These are phyloP conservation scores for Exophiala bonariae DNA, from an alignment of 2,329 filamentous ascomycete genomes.

Conservation along the genomic window DNA sequence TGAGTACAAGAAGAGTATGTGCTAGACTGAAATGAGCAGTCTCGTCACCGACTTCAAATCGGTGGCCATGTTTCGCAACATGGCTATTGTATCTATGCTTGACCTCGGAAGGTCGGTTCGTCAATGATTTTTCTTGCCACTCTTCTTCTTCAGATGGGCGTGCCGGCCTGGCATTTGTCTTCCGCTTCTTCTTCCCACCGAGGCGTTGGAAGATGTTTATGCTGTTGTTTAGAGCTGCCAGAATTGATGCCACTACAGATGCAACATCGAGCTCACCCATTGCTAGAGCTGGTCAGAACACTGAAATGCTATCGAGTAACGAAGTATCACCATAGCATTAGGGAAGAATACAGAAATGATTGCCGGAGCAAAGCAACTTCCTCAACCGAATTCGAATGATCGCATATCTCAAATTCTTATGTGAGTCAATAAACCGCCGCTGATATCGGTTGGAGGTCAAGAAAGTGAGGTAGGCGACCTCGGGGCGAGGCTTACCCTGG, in stretches of 20 bases:
- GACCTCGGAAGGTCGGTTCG: conserved; percentile 23
- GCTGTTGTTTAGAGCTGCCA: conserved; percentile 27
- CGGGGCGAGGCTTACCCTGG: conserved; percentile 1
- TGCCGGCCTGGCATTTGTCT: conserved; percentile 15
- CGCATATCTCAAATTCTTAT: no score
- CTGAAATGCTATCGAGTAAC: no score
- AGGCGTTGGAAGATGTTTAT: conserved; percentile 24
- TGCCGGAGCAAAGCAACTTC: no score
- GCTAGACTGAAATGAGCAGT: conserved; percentile 26
- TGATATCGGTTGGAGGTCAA: neutral
- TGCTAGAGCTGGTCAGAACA: neutral
- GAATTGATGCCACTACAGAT: conserved; percentile 26
- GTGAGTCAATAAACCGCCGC: neutral
- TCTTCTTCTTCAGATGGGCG: conserved; percentile 25
- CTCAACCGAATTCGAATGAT: no score
- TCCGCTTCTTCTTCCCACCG: conserved; percentile 19
- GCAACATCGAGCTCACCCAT: conserved; percentile 26
- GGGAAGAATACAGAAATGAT: no score
- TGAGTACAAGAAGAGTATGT: conserved; percentile 29
- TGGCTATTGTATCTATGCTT: conserved; percentile 22
- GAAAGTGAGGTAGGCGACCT: conserved; percentile 16
- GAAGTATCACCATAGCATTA: no score
- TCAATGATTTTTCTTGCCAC: conserved; percentile 24
- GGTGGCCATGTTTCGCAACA: conserved; percentile 22
- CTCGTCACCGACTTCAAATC: conserved; percentile 27